Base-by-base conservation (phyloP, 768 basidiomycete species). In the Leccinellum albellum region DNA sequence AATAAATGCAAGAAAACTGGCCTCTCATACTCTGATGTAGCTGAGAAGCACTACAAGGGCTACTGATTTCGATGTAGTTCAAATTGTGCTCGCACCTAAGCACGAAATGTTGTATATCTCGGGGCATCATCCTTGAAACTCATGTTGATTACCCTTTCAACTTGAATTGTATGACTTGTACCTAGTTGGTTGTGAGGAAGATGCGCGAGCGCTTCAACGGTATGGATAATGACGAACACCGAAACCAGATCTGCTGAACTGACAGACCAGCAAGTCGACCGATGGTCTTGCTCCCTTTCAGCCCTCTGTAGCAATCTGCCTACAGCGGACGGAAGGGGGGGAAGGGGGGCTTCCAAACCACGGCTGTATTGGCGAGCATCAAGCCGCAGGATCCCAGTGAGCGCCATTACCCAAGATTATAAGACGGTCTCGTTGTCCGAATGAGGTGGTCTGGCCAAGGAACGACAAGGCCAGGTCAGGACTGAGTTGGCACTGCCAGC, bases 281-380 rank as follows among this genome's bases (percentile, higher is more conserved):
- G 10, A 53, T n/a, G n/a, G n/a, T 44, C 26, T 49, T 54, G 44
- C 57, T 54, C 40, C 62, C 66, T 56, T 66, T 66, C 65, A 51
- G 63, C 28, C 58, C 66, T 50, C 57, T 65, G 65, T 20, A 59
- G 62, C 44, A 28, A 46, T 44, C 21, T 61, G 57, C 65, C 60
- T 67, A 67, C 62, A 65, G 60, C 65, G 62, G 65, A 66, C 64
- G 65, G 64, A 65, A 66, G 21, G 64, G 56, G 53, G 51, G 31
- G n/a, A n/a, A 8, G 31, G 13, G 32, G 20, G 13, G 31, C 42
- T 37, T 40, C 29, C n/a, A 20, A 23, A 9, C 6, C 28, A 42
- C 15, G n/a, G 13, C 48, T 20, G n/a, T n/a, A 20, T n/a, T 21
- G 15, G 24, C 8, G 7, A 21, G 45, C 8, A 14, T 24, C 23